These are phyloP conservation scores for Neurospora sp. DNA, from an alignment of 2,329 filamentous ascomycete species.

Conservation along the genomic window DNA sequence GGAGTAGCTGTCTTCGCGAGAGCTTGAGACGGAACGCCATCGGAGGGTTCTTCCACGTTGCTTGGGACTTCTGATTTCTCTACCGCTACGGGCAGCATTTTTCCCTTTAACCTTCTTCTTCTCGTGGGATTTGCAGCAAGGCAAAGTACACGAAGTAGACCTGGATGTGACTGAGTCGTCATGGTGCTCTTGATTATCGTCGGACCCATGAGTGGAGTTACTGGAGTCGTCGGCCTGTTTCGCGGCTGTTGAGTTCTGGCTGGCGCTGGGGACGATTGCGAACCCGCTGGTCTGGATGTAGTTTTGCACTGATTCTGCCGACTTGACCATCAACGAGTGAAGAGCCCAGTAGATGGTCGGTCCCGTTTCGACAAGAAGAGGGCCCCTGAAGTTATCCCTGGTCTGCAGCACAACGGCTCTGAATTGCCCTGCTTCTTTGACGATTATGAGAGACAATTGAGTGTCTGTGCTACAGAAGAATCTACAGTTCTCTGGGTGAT, in stretches of 20 bases:
- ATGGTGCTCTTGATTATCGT: neutral
- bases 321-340: constrained; percentile 27
- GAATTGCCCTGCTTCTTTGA: constrained; percentile 19
- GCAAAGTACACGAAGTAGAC: neutral
- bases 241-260: too few species aligned
- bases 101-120: neutral
- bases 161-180: neutral
- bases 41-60: neutral
- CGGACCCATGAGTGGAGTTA: neutral
- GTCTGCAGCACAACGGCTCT: constrained; percentile 18
- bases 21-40: neutral
- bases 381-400: constrained; percentile 18
- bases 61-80: neutral
- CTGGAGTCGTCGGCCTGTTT: too few species aligned
- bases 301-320: constrained; percentile 28
- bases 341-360: constrained; percentile 24
- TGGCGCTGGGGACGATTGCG: constrained; percentile 5
- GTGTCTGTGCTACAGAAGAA: constrained; percentile 17
- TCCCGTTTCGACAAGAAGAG: constrained; percentile 24
- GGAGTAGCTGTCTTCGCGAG: neutral
- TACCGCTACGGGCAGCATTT: neutral
- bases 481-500: constrained; percentile 18
- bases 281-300: constrained; percentile 26
- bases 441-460: constrained; percentile 15
- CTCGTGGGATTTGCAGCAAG: neutral